These are phyloP conservation scores for Aspergillus terreus DNA, from an alignment of 2,329 filamentous ascomycete genomes.

Conservation along the genomic window DNA sequence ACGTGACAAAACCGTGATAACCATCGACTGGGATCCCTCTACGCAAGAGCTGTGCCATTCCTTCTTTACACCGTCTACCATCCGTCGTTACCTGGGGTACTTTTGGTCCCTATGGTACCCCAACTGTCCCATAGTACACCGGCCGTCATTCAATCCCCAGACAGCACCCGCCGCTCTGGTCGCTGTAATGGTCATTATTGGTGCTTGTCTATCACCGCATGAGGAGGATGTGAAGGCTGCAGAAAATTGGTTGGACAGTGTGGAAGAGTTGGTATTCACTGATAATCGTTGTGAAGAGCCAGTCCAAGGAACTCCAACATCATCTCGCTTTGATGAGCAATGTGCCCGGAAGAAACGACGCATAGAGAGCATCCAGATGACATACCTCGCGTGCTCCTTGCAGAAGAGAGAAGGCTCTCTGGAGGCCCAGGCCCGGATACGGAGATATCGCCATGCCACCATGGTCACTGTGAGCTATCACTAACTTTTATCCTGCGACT, in stretches of 20 bases:
- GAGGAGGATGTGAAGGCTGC: slow-evolving; percentile 12
- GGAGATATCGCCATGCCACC: slow-evolving; percentile 19
- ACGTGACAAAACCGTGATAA: slow-evolving; percentile 9
- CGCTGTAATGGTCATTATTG: slow-evolving; percentile 25
- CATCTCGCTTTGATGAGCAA: background rate
- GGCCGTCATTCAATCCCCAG: slow-evolving; percentile 18
- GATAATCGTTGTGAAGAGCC: slow-evolving; percentile 12
- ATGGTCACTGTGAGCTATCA: slow-evolving; percentile 18
- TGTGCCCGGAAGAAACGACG: slow-evolving; percentile 10
- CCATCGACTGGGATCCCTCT: slow-evolving; percentile 11
- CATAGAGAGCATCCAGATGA: slow-evolving; percentile 20
- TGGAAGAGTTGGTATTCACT: slow-evolving; percentile 20
- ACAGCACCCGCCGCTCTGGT: slow-evolving; percentile 15
- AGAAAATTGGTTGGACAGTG: slow-evolving; percentile 17
- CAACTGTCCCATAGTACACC: slow-evolving; percentile 27
- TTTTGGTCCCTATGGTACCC: slow-evolving; percentile 30
- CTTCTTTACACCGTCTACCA: slow-evolving; percentile 20
- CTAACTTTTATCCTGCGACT: background rate
- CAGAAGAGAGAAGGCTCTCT: slow-evolving; percentile 23
- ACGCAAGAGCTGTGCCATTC: slow-evolving; percentile 7
- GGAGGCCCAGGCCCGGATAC: slow-evolving; percentile 16
- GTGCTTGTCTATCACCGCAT: slow-evolving; percentile 23
- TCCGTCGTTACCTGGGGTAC: slow-evolving; percentile 20
- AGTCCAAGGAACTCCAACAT: background rate
- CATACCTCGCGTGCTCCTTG: slow-evolving; percentile 21